Conservation (phyloP, 176 grass and related monocot genomes). For the Oryza nivara region DNA sequence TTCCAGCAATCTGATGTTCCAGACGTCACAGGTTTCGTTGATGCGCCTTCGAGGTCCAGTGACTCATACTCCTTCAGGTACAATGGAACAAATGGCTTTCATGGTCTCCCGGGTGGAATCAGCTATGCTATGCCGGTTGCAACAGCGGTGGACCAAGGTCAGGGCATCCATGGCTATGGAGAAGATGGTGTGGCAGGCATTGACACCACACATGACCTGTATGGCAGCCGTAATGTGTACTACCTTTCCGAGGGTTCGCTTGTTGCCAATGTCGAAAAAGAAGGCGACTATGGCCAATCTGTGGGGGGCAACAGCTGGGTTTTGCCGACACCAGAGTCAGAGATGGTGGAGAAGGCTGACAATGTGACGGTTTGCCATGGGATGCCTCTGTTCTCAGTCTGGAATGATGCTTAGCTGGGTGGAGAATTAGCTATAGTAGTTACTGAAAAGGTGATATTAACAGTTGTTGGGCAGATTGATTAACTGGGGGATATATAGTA, state of each 20-base stretch:
- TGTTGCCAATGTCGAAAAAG: conserved; percentile 5
- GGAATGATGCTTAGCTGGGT: conserved; percentile 55
- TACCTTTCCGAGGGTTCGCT: conserved; percentile 37
- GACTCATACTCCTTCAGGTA: conserved; percentile 28
- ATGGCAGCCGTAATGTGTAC: conserved; percentile 29
- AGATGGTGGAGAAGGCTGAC: conserved; percentile 24
- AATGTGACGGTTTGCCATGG: conserved; percentile 65
- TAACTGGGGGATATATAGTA: not conserved
- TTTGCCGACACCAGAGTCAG: not conserved
- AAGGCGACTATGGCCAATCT: conserved; percentile 38
- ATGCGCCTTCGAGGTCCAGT: conserved; percentile 34
- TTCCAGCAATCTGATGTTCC: conserved; percentile 49
- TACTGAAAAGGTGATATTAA: not conserved
- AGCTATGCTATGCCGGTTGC: conserved; percentile 53
- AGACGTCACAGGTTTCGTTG: conserved; percentile 26
- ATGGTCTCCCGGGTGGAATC: not conserved
- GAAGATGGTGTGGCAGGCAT: conserved; percentile 32
- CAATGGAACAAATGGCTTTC: not conserved
- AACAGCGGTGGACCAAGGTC: conserved; percentile 47
- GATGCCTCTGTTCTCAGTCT: conserved; percentile 50
- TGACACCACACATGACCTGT: conserved; percentile 26
- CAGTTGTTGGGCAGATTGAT: not conserved
- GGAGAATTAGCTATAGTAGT: not conserved
- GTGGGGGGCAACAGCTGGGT: conserved; percentile 44
- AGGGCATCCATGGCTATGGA: conserved; percentile 33